phyloP scores from a whole-genome alignment of 345 rosid species.

The Arabidopsis suecica region DNA sequence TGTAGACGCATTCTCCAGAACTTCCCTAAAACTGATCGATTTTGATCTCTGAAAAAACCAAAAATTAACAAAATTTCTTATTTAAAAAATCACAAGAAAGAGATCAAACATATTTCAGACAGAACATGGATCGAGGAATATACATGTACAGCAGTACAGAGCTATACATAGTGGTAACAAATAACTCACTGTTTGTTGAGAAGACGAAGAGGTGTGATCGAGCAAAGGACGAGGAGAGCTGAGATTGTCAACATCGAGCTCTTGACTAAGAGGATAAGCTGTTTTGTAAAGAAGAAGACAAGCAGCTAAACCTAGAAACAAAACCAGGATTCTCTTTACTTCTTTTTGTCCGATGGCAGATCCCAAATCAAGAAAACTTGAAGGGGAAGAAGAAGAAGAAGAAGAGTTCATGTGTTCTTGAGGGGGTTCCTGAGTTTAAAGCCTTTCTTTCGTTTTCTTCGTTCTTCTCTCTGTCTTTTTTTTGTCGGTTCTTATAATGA shows the following conservation, averaged over 20 bases:
- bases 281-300: slow-evolving; percentile 40
- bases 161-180: not conserved
- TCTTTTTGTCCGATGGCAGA: slow-evolving; percentile 24
- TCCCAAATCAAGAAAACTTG: slow-evolving; percentile 18
- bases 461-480: not conserved
- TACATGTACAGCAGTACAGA: not conserved
- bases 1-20: slow-evolving; percentile 39
- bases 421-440: not conserved
- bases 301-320: slow-evolving; percentile 33
- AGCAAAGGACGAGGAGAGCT: slow-evolving; percentile 33
- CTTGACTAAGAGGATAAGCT: slow-evolving; percentile 32
- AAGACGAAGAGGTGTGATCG: slow-evolving; percentile 10
- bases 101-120: slow-evolving; percentile 1
- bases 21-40: slow-evolving; percentile 37
- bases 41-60: slow-evolving; percentile 31
- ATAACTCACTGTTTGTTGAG: slow-evolving; percentile 24
- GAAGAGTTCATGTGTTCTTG: slow-evolving; percentile 34
- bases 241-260: slow-evolving; percentile 21
- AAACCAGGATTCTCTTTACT: slow-evolving; percentile 29
- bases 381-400: slow-evolving; percentile 30
- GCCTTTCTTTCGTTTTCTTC: slow-evolving; percentile 20
- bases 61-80: slow-evolving; percentile 1
- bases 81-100: not conserved
- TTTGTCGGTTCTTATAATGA: slow-evolving; percentile 23
- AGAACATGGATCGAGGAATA: not conserved